Conservation (phyloP, 495 filamentous ascomycete genomes). For the Penicillium desertorum region DNA sequence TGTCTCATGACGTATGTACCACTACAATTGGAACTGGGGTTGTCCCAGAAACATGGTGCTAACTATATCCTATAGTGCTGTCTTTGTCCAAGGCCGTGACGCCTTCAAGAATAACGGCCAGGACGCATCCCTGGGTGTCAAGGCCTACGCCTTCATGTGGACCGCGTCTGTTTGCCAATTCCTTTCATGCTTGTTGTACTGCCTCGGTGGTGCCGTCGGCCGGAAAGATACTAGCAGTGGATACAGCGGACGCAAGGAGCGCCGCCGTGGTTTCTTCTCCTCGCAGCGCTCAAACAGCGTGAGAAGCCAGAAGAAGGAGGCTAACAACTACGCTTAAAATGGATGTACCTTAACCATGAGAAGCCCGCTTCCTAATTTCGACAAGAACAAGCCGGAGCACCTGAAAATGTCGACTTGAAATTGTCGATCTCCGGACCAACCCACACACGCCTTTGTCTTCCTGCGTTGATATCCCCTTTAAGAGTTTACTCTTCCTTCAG, state of each 20-base stretch:
- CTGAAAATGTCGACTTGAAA: background rate
- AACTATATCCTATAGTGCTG: conserved; percentile 51
- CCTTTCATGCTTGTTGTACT: conserved; percentile 71
- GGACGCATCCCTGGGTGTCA: conserved; percentile 60
- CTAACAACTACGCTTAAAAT: conserved; percentile 29
- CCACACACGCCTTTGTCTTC: conserved; percentile 14
- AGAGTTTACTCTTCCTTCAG: conserved; percentile 7
- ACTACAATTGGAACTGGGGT: background rate
- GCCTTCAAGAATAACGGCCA: conserved; percentile 60
- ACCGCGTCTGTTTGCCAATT: conserved; percentile 67
- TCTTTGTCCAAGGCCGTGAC: conserved; percentile 74
- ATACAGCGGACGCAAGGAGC: conserved; percentile 43
- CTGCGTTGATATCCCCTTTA: conserved; percentile 20
- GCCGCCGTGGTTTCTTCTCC: conserved; percentile 47
- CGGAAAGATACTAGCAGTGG: conserved; percentile 32
- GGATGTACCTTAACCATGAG: background rate
- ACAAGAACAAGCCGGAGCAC: conserved; percentile 7
- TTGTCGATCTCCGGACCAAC: background rate
- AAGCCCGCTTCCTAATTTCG: background rate
- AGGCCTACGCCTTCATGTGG: conserved; percentile 88
- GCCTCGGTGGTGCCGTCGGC: conserved; percentile 46
- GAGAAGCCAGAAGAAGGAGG: conserved; percentile 38
- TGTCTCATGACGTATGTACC: conserved; percentile 68
- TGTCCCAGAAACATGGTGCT: conserved; percentile 9
- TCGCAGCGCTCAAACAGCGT: conserved; percentile 39